Conservation (phyloP, 2,329 filamentous ascomycete genomes). For the Dactylonectria macrodidyma region DNA sequence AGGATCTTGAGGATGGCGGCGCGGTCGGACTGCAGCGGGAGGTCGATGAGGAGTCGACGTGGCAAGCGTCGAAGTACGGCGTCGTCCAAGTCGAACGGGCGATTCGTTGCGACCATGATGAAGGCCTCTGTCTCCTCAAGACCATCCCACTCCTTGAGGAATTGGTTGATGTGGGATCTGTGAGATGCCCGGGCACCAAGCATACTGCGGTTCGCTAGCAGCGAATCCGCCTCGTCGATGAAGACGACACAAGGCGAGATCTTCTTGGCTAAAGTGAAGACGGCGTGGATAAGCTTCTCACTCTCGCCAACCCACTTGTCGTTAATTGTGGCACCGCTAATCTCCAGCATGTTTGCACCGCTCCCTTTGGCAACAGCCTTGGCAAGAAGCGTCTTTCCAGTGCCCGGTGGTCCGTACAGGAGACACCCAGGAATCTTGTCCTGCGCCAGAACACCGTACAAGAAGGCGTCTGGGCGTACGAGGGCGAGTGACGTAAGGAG, state of each 20-base stretch:
- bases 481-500: slow-evolving; percentile 91
- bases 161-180: slow-evolving; percentile 95
- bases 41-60: slow-evolving; percentile 79
- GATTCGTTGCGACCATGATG: slow-evolving; percentile 98
- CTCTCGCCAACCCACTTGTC: slow-evolving; percentile 97
- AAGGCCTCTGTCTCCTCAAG: slow-evolving; percentile 87
- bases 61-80: slow-evolving; percentile 85
- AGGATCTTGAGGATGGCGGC: slow-evolving; percentile 80
- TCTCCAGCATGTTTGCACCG: slow-evolving; percentile 83
- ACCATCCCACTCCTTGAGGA: slow-evolving; percentile 96
- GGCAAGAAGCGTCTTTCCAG: slow-evolving; percentile 79
- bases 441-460: slow-evolving; percentile 91
- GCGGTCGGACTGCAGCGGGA: slow-evolving; percentile 77
- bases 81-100: slow-evolving; percentile 94
- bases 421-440: slow-evolving; percentile 93
- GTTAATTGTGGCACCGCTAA: slow-evolving; percentile 92
- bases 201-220: slow-evolving; percentile 84
- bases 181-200: slow-evolving; percentile 78
- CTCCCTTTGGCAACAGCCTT: slow-evolving; percentile 79
- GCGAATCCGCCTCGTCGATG: slow-evolving; percentile 95
- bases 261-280: slow-evolving; percentile 93
- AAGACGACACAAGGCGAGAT: slow-evolving; percentile 94
- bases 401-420: slow-evolving; percentile 90
- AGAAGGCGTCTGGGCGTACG: slow-evolving; percentile 92
- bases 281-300: slow-evolving; percentile 94